These are phyloP conservation scores for Penicillium malachiteum DNA, from an alignment of 495 filamentous ascomycete genomes.

Conservation along the genomic window DNA sequence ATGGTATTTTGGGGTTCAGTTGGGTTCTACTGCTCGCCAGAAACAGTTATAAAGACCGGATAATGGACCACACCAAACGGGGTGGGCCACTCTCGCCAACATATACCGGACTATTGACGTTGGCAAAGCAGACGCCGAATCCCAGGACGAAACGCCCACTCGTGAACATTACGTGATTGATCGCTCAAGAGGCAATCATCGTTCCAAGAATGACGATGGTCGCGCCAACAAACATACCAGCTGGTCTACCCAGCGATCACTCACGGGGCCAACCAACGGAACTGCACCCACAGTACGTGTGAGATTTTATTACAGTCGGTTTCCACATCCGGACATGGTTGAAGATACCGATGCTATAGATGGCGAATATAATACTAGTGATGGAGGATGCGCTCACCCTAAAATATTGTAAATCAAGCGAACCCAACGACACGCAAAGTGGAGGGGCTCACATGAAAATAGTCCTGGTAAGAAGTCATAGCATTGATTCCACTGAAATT, in stretches of 20 bases:
- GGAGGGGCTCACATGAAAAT: slow-evolving; percentile 33
- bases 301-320: no score
- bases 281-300: slow-evolving; percentile 10
- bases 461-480: slow-evolving; percentile 29
- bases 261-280: slow-evolving; percentile 18
- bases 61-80: slow-evolving; percentile 64
- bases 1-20: neutral
- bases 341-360: slow-evolving; percentile 52
- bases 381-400: slow-evolving; percentile 21
- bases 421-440: slow-evolving; percentile 9
- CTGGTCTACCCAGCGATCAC: slow-evolving; percentile 48
- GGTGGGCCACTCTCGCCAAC: slow-evolving; percentile 72
- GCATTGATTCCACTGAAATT: slow-evolving; percentile 37
- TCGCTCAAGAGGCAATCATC: slow-evolving; percentile 47
- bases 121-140: slow-evolving; percentile 66
- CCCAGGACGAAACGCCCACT: slow-evolving; percentile 73
- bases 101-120: slow-evolving; percentile 67
- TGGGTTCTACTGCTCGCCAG: slow-evolving; percentile 11
- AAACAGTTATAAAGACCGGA: slow-evolving; percentile 46
- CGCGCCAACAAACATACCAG: slow-evolving; percentile 62
- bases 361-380: slow-evolving; percentile 56
- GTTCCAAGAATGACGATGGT: slow-evolving; percentile 58
- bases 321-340: neutral
- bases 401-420: neutral
- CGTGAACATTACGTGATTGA: slow-evolving; percentile 55